These are phyloP conservation scores for Tephrocybe sp. DNA, from an alignment of 768 basidiomycete species.

Conservation along the genomic window DNA sequence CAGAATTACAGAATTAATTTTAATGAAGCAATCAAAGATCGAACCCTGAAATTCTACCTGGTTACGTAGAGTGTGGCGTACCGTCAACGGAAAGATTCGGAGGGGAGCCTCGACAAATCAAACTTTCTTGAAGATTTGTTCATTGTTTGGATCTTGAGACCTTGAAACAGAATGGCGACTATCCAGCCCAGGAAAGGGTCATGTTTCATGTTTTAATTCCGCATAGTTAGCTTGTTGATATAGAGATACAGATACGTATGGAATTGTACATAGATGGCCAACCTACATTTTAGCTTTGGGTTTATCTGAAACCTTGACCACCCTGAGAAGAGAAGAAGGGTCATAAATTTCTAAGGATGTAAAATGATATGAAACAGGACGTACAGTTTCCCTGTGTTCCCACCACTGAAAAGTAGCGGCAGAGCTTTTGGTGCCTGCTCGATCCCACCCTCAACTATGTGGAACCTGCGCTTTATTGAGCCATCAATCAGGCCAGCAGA, in stretches of 20 bases:
- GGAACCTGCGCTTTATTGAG: conserved; percentile 77
- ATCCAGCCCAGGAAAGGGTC: background rate
- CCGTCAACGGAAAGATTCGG: no score
- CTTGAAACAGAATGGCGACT: no score
- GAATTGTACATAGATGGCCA: background rate
- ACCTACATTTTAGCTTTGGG: conserved; percentile 35
- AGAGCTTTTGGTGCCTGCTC: conserved; percentile 73
- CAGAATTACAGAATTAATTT: background rate
- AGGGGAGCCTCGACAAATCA: no score
- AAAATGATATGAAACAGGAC: conserved; percentile 16
- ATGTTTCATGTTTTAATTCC: background rate
- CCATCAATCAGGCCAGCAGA: conserved; percentile 60
- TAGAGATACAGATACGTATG: background rate
- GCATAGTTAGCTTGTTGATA: background rate
- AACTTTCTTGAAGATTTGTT: no score
- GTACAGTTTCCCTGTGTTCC: conserved; percentile 77
- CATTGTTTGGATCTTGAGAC: no score
- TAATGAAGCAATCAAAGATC: background rate
- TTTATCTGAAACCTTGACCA: conserved; percentile 58
- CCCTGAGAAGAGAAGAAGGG: conserved; percentile 34
- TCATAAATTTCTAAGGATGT: background rate
- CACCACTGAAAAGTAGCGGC: conserved; percentile 71
- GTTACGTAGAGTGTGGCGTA: no score
- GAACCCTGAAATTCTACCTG: no score
- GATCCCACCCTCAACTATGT: conserved; percentile 70